Evolutionary conservation across 2,329 filamentous ascomycete species (phyloP), one percentile per base, ranked within the genome.

Genomic region (Hymenoscyphus fructigenus): DNA sequence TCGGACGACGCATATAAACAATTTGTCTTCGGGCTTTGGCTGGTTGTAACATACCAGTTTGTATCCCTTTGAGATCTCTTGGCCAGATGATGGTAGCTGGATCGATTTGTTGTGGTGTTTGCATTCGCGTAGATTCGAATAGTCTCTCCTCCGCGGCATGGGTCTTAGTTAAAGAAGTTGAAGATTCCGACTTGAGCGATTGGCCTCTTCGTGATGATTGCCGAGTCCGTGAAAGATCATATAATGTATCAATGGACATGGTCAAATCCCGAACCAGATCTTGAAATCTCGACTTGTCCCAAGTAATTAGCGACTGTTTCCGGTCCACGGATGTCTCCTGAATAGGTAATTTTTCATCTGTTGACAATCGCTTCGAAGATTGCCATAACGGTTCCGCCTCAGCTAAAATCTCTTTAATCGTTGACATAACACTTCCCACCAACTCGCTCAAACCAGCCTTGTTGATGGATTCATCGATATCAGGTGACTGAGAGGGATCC

Each of bases 331-430:
- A 79, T 72, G 69, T 72, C 61, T 74, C 73, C n/a, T 59, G 50
- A 9, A 63, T 23, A 1, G 67, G 61, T 0, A 63, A 64, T 63
- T 72, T 72, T 56, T 74, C 70, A 23, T 69, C 66, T 44, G 62
- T 50, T 12, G 57, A 58, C 23, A 77, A 69, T 20, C 82, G 79
- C 71, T 84, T 85, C 12, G 85, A 87, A 72, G 83, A 86, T 65
- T 84, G 80, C 84, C 89, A 91, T 65, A 93, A 83, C 5, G 86
- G 85, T 74, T 93, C 90, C 1, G 89, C 88, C 76, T 93, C 90
- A 64, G 90, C 88, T 56, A 92, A 79, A 60, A 91, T 91, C 71
- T 92, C 90, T 74, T 92, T 91, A 74, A 93, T 92, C 59, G 90
- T 93, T 17, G 85, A 86, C 83, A 94, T 87, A 72, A 93, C 90